phyloP scores from a whole-genome alignment of 108 stramenopile species.

The Stephanodiscus triporus region DNA sequence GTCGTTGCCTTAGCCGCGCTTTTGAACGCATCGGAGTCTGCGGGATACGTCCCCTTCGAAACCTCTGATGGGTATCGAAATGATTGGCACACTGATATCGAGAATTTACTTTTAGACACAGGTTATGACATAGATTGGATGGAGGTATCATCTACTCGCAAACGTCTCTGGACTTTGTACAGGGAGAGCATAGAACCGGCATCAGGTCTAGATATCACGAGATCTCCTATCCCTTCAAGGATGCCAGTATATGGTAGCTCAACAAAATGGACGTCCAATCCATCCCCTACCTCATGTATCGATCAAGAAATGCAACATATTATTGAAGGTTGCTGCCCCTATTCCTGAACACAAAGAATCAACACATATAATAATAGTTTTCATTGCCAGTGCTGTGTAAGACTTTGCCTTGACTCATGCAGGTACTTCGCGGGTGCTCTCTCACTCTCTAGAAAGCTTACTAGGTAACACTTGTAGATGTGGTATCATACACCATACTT shows the following conservation, averaged over 20 bases:
- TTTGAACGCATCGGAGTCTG: conserved; percentile 59
- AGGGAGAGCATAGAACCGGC: conserved; percentile 9
- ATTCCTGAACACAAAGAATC: neutral
- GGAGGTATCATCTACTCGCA: conserved; percentile 31
- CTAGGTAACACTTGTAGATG: too few relatives aligned
- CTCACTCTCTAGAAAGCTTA: too few relatives aligned
- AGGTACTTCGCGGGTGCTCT: too few relatives aligned
- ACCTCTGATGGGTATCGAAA: conserved; percentile 3
- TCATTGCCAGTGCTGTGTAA: too few relatives aligned
- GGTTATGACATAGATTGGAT: conserved; percentile 34
- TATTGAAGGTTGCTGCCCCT: neutral
- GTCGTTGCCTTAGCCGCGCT: conserved; percentile 65
- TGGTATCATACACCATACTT: too few relatives aligned
- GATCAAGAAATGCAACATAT: neutral
- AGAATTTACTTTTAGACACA: conserved; percentile 22
- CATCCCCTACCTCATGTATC: conserved; percentile 20
- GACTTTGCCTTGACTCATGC: too few relatives aligned
- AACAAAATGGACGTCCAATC: neutral
- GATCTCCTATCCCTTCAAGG: neutral
- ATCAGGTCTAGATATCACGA: neutral
- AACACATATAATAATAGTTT: neutral
- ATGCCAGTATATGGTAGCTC: neutral
- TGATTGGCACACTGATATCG: conserved; percentile 24
- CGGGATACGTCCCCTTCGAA: conserved; percentile 9
- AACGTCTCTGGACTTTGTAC: conserved; percentile 37